phyloP scores from a whole-genome alignment of 768 basidiomycete species.

The Trametes maxima region DNA sequence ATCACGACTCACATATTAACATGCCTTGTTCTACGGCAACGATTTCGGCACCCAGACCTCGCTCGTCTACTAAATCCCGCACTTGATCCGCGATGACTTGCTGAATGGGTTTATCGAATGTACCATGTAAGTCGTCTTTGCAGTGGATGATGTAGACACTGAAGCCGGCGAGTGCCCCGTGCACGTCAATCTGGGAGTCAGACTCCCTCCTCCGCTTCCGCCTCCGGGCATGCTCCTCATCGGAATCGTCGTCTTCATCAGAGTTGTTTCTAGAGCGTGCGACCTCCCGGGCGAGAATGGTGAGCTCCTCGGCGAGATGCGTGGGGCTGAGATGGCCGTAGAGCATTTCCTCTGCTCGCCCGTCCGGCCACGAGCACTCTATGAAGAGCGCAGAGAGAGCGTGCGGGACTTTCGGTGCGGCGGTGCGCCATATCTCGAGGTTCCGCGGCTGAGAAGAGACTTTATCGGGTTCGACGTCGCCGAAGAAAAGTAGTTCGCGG shows the following conservation, averaged over 20 bases:
- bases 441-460: slow-evolving; percentile 64
- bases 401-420: slow-evolving; percentile 74
- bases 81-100: slow-evolving; percentile 79
- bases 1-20: slow-evolving; percentile 57
- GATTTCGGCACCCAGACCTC: slow-evolving; percentile 71
- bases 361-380: slow-evolving; percentile 88
- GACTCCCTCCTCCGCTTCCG: slow-evolving; percentile 40
- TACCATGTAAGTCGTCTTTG: slow-evolving; percentile 69
- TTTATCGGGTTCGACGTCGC: slow-evolving; percentile 89
- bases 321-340: slow-evolving; percentile 89
- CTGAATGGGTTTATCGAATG: slow-evolving; percentile 52
- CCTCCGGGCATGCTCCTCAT: slow-evolving; percentile 35
- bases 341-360: slow-evolving; percentile 64
- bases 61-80: slow-evolving; percentile 56
- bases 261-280: slow-evolving; percentile 42
- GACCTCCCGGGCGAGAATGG: slow-evolving; percentile 68
- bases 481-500: slow-evolving; percentile 89
- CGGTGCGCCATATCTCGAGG: slow-evolving; percentile 75
- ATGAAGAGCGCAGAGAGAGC: slow-evolving; percentile 83
- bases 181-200: slow-evolving; percentile 43
- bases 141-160: slow-evolving; percentile 84
- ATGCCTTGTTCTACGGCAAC: slow-evolving; percentile 78
- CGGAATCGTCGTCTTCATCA: background rate
- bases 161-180: slow-evolving; percentile 57
- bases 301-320: slow-evolving; percentile 76